Evolutionary conservation across 495 filamentous ascomycete genomes (phyloP), one percentile per base, ranked within the genome.

Genomic region (Talaromyces adpressus): DNA sequence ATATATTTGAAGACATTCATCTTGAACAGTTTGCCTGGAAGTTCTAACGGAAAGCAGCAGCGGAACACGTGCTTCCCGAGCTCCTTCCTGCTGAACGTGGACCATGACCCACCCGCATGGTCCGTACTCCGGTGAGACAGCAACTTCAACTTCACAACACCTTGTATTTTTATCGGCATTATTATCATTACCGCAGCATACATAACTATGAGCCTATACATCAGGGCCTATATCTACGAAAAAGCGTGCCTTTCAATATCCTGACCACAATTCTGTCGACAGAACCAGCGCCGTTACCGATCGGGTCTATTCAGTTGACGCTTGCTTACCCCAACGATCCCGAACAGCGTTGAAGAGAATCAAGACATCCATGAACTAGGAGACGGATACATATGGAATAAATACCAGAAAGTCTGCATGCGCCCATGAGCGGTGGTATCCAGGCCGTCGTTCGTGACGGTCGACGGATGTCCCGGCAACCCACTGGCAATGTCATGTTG

Each of bases 381-480:
- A 14, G 18, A 56, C 22, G 52, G 22, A 7, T 16, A 56, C 52
- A 27, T 56, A 22, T 56, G 52, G 27, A 16, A 16, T 56, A 56
- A 6, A 56, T 29, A 27, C 8, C 11, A 20, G 8, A 27, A 14
- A 27, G 1, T 2, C 20, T 49, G 29, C 27, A 62, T 62, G 60
- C 47, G 30, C n/a, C 18, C 45, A 52, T 62, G 60, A 62, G 58
- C 60, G 29, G 45, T 20, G 47, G 60, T 34, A 23, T 32, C 45
- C 39, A 30, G 41, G 23, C 39, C 51, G 39, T 36, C 47, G 60
- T 62, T 30, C 60, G 23, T 47, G 47, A 62, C 47, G 47, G 60
- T 62, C 60, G 45, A 41, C 45, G 20, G 22, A 52, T 41, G 23
- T 52, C 60, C 41, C 60, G 45, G 29, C 60, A 49, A 62, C 23